Evolutionary conservation across 164 flowering plant species (phyloP).

Genomic region (Magnolia kwangsiensis): DNA sequence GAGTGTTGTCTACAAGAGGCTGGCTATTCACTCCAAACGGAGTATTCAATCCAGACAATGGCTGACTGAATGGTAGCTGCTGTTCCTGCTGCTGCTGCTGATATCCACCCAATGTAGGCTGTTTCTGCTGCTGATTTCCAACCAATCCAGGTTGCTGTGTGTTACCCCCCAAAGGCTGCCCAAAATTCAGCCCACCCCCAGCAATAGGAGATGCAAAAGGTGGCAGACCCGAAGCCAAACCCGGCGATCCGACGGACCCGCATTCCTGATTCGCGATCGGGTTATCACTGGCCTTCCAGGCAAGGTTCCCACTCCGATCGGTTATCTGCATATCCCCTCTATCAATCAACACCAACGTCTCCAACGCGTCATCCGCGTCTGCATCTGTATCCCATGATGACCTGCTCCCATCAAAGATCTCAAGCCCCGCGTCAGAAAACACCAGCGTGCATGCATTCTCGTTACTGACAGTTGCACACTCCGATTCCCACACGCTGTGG

Average conservation of each 20-base stretch:
- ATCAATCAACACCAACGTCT: constrained; percentile 35
- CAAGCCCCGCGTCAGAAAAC: constrained; percentile 40
- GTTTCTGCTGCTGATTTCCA: not conserved
- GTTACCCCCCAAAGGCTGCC: constrained; percentile 18
- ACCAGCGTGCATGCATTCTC: constrained; percentile 32
- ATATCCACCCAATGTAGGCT: constrained; percentile 3
- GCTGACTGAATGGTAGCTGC: constrained; percentile 5
- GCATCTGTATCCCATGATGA: constrained; percentile 37
- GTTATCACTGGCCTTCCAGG: constrained; percentile 39
- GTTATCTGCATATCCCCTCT: constrained; percentile 39
- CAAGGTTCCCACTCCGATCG: constrained; percentile 30
- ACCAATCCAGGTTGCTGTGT: constrained; percentile 2
- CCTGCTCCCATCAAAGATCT: constrained; percentile 38
- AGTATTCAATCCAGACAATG: constrained; percentile 16
- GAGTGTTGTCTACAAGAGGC: constrained; percentile 33
- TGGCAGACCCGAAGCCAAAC: constrained; percentile 24
- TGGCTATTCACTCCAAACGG: constrained; percentile 24
- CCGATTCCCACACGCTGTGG: constrained; percentile 39
- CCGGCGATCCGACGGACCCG: constrained; percentile 38
- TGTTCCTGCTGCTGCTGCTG: constrained; percentile 13
- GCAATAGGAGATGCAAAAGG: constrained; percentile 34
- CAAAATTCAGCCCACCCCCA: constrained; percentile 18
- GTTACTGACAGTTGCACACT: constrained; percentile 35
- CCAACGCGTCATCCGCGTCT: constrained; percentile 26
- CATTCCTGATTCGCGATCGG: constrained; percentile 31